Evolutionary conservation across 495 filamentous ascomycete genomes (phyloP).

Genomic region (Xylaria curta): DNA sequence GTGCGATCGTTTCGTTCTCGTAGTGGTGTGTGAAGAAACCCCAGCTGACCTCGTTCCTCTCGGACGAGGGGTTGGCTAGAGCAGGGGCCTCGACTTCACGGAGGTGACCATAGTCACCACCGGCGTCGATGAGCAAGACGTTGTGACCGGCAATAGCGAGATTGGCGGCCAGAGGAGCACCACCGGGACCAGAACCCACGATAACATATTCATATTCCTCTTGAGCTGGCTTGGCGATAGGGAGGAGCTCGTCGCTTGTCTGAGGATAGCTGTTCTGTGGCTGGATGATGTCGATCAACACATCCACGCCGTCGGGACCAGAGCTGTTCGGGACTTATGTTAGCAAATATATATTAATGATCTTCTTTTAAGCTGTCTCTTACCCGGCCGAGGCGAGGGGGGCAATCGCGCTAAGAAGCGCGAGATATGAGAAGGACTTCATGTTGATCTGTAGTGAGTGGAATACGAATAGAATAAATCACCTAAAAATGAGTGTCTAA

Average conservation of each 20-base stretch:
- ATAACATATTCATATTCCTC: conserved; percentile 66
- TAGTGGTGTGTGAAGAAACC: conserved; percentile 56
- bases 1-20: conserved; percentile 41
- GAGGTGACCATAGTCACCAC: conserved; percentile 34
- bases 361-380: background rate
- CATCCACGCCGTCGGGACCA: conserved; percentile 23
- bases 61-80: conserved; percentile 62
- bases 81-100: conserved; percentile 34
- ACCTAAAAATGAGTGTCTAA: conserved; percentile 7
- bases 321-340: background rate
- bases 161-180: conserved; percentile 64
- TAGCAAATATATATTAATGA: background rate
- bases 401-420: conserved; percentile 30
- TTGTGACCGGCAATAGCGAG: conserved; percentile 65
- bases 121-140: conserved; percentile 38
- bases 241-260: conserved; percentile 15
- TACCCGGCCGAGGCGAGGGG: conserved; percentile 24
- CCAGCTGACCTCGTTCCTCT: conserved; percentile 50
- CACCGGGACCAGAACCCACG: conserved; percentile 69
- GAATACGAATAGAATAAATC: background rate
- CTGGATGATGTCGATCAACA: conserved; percentile 23
- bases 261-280: conserved; percentile 28
- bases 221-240: conserved; percentile 18
- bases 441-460: conserved; percentile 11
- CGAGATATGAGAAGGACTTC: conserved; percentile 30